Evolutionary conservation across 2,329 filamentous ascomycete species (phyloP), one percentile per base, ranked within the genome.

Genomic region (Scytalidium sp.): DNA sequence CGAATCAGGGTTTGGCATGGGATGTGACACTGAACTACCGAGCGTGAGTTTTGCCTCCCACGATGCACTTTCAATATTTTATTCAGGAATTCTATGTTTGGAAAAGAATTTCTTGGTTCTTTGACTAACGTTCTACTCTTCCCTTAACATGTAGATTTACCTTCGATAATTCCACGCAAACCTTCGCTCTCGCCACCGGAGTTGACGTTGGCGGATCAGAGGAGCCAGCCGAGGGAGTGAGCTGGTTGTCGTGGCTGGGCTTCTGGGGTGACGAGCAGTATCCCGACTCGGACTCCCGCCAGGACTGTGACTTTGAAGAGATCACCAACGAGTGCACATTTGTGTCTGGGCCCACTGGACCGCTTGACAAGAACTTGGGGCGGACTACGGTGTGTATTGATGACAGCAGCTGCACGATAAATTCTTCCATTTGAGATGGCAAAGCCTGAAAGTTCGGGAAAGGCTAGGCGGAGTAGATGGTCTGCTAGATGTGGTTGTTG

Each of bases 191-290:
- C 22, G 56, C 52, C 2, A 47, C 44, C 15, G 54, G 55, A 6
- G 49, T 17, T 11, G 20, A 29, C 19, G 46, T 49, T 1, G 53
- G 50, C 17, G 53, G 43, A 23, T 41, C 40, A 22, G 55, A 53
- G 19, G 52, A 55, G 36, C 43, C 19, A 3, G 17, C 15, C 3
- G 56, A 56, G 19, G 43, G 32, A 6, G 25, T 51, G 2, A 20
- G 47, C 23, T 62, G 60, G 60, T 52, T 62, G 19, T 32, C 25
- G 20, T 62, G 52, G 52, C 21, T 29, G 19, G 60, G 60, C 11
- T 11, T 32, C 36, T 62, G 60, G 60, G 60, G 60, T 41, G 60
- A 62, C 45, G 50, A 60, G 41, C 40, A 58, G 48, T 61, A 62
- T 42, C 19, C 45, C 3, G 21, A 19, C 2, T 47, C 43, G 23